Conservation (phyloP, 2,329 filamentous ascomycete genomes). For the Aureobasidium sp. region DNA sequence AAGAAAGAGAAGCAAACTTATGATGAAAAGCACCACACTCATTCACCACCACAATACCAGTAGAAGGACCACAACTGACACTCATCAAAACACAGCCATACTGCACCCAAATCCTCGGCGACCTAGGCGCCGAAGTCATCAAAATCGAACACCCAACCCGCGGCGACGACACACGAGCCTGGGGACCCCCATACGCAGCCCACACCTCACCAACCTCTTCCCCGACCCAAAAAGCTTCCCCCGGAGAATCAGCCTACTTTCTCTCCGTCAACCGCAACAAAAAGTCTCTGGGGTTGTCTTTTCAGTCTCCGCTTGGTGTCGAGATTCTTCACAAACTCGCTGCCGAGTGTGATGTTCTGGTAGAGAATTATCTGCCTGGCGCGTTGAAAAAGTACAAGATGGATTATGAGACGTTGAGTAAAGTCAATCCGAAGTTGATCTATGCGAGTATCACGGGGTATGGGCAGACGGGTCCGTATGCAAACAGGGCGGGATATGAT, state of each 20-base stretch:
- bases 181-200: conserved; percentile 88
- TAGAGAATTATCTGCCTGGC: conserved; percentile 94
- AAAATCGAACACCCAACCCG: conserved; percentile 91
- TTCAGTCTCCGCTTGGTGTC: conserved; percentile 76
- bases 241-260: conserved; percentile 93
- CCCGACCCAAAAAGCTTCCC: conserved; percentile 45
- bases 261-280: conserved; percentile 93
- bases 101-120: conserved; percentile 92
- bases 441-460: conserved; percentile 98
- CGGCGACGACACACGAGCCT: conserved; percentile 90
- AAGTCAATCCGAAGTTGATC: conserved; percentile 78
- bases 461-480: conserved; percentile 89
- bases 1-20: neutral
- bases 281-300: conserved; percentile 85
- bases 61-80: neutral
- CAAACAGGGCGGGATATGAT: conserved; percentile 84
- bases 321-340: conserved; percentile 80
- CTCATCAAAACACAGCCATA: conserved; percentile 68
- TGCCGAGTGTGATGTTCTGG: conserved; percentile 80
- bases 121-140: conserved; percentile 93
- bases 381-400: conserved; percentile 83
- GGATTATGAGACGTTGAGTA: conserved; percentile 73
- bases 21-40: neutral
- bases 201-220: conserved; percentile 50
- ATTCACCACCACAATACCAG: neutral